A percentile compares a stretch with the other conserved stretches of the same genome.
These are phyloP conservation scores for Agaricus subrufescens DNA, from an alignment of 768 basidiomycete genomes.

Conservation along the genomic window DNA sequence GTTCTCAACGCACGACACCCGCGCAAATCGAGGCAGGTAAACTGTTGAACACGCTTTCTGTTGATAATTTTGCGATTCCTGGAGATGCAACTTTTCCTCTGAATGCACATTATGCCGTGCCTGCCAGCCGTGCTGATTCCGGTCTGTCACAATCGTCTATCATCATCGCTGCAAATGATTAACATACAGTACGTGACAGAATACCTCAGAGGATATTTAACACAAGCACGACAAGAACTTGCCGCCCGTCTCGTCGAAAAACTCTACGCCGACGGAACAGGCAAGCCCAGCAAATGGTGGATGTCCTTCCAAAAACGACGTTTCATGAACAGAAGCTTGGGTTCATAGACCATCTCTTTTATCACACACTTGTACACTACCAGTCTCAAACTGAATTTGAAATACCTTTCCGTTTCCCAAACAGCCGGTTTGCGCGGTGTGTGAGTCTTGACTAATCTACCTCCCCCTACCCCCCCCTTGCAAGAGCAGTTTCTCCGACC, in stretches of 20 bases:
- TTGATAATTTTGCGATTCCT: conserved; percentile 91
- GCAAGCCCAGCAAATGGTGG: conserved; percentile 99
- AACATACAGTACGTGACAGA: conserved; percentile 40
- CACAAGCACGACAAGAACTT: conserved; percentile 90
- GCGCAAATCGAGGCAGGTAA: conserved; percentile 85
- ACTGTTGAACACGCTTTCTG: conserved; percentile 83
- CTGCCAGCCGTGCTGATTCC: conserved; percentile 70
- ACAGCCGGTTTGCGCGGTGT: too few relatives aligned
- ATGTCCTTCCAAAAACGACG: conserved; percentile 99
- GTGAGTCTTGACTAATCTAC: not conserved
- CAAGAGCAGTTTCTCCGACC: too few relatives aligned
- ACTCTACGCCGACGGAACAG: conserved; percentile 89
- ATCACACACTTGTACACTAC: conserved; percentile 1
- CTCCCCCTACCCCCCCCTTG: too few relatives aligned
- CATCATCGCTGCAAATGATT: not conserved
- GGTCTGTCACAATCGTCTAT: conserved; percentile 42
- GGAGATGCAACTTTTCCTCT: conserved; percentile 94
- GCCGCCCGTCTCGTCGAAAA: conserved; percentile 81
- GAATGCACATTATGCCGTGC: conserved; percentile 87
- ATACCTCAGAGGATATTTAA: conserved; percentile 84
- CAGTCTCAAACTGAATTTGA: not conserved
- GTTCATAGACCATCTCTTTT: conserved; percentile 35
- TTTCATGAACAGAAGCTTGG: conserved; percentile 90
- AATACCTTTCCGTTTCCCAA: not conserved
- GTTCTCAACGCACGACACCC: conserved; percentile 60